A percentile compares a stretch with the other conserved stretches of the same genome.
These are phyloP conservation scores for Sodiomyces alkalinus DNA, from an alignment of 2,329 filamentous ascomycete species.

Conservation along the genomic window DNA sequence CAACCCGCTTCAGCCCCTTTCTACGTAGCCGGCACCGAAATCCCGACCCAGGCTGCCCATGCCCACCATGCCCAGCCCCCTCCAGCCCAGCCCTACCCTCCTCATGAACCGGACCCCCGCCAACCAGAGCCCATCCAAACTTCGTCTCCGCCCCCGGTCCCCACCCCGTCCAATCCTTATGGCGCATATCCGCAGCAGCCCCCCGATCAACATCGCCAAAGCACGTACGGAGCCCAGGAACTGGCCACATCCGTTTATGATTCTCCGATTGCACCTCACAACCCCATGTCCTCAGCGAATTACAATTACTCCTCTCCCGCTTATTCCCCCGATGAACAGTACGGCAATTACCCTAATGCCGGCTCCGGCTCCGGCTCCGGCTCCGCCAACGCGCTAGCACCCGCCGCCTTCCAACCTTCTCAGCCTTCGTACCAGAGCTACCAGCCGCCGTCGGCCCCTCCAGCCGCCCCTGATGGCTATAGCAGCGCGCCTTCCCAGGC, in stretches of 20 bases:
- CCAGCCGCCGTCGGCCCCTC: constrained; percentile 17
- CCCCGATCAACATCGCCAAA: constrained; percentile 42
- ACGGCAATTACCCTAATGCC: constrained; percentile 21
- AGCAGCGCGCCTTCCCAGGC: constrained; percentile 12
- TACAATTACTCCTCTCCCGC: constrained; percentile 32
- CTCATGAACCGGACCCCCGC: constrained; percentile 34
- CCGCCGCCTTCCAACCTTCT: constrained; percentile 13
- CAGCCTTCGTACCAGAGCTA: constrained; percentile 27
- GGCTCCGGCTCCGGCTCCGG: constrained; percentile 13
- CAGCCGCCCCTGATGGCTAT: constrained; percentile 14
- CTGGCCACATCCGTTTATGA: constrained; percentile 65
- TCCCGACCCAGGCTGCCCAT: constrained; percentile 23
- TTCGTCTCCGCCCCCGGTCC: constrained; percentile 34
- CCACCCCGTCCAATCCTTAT: constrained; percentile 34
- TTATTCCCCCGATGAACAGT: constrained; percentile 34
- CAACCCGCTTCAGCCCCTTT: constrained; percentile 42
- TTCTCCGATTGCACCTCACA: constrained; percentile 47
- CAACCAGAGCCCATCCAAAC: constrained; percentile 34
- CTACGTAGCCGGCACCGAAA: constrained; percentile 46
- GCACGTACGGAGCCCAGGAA: constrained; percentile 61
- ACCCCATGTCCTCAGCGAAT: constrained; percentile 24
- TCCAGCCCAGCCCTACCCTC: constrained; percentile 33
- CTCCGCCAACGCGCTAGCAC: constrained; percentile 12
- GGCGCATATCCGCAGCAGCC: constrained; percentile 31
- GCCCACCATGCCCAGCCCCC: constrained; percentile 20